Evolutionary conservation across 2,329 filamentous ascomycete species (phyloP), one percentile per base, ranked within the genome.

Genomic region (Biscogniauxia sp.): DNA sequence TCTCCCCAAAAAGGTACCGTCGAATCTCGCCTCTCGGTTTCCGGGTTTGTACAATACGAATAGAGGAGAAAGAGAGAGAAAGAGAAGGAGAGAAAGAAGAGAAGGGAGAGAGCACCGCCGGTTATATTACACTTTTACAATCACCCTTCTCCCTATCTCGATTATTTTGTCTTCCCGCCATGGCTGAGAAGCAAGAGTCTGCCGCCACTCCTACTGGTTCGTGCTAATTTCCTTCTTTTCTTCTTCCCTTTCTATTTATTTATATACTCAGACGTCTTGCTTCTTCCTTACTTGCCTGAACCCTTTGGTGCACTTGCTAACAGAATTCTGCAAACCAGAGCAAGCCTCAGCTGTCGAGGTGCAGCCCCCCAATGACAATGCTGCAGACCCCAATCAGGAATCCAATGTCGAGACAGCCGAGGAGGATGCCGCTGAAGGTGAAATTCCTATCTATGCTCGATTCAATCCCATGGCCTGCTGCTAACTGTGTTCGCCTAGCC

Each of bases 401-500:
- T 59, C 61, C 51, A 68, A 65, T 52, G 68, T 60, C 8, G 66
- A 68, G 50, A 52, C 26, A 17, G n/a, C 64, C 51, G 70, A 73
- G 50, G 70, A 69, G 51, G 70, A 71, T 45, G 62, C 26, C 56
- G 70, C 56, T 23, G 71, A 74, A 63, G 70, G 72, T 73, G 68
- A 26, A 62, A n/a, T n/a, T 9, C 23, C 45, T 32, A 32, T 49
- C 6, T 37, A 11, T n/a, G 23, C 23, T 26, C 53, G 32, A 20
- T 55, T 17, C 25, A 51, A 20, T 23, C 62, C 63, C 25, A 63
- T 26, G 51, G 20, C 19, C 28, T 7, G 28, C 54, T 60, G 61
- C 57, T 54, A 51, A 60, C 56, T 62, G 32, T 15, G 51, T 50
- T 32, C 61, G 52, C 61, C 67, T 70, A 76, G 82, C 82, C 60